Base-by-base conservation (phyloP, 257 asterid genomes). In the Datura wrightii region DNA sequence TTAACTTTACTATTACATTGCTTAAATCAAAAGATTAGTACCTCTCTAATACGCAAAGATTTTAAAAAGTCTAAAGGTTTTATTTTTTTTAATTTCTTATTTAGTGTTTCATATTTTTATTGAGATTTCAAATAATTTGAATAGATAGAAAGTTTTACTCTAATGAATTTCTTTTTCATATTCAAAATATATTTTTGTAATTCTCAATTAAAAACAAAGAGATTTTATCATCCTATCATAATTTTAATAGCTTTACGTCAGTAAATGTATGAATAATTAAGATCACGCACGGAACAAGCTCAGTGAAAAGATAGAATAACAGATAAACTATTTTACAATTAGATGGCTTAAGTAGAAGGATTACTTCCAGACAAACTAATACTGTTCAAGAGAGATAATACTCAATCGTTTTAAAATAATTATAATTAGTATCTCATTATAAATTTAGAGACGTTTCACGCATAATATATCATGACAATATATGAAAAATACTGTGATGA, bases 21-120 rank as follows among this genome's bases (percentile, higher is more conserved):
- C 71, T 63, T 11, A 63, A 63, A 42, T 63, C 71, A 63, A 63
- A 63, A 63, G 44, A 31, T 63, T 10, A 63, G 71, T 63, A 63
- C 18, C 4, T 5, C 16, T 10, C 42, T 24, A 60, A 60, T 60
- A 60, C 69, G 69, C 39, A 24, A 19, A 9, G 14, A n/a, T 59
- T n/a, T 46, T 7, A 19, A 62, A 63, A 11, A 11, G 44, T 31
- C 44, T 11, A 63, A 63, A 63, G 42, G 4, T 39, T 24, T 24
- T 24, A 31, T 59, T 3, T 36, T 3, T 59, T 19, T 3, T n/a
- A 24, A 24, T n/a, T 59, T 0, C 1, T 3, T 0, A 7, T 3
- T 58, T 0, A 2, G 0, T n/a, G 3, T 58, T 19, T 19, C 4
- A 59, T 58, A 59, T 59, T 19, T 19, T 59, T 59, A 8, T 59